phyloP scores from a whole-genome alignment of 441 rosid species.

The Aquilaria agallochum region DNA sequence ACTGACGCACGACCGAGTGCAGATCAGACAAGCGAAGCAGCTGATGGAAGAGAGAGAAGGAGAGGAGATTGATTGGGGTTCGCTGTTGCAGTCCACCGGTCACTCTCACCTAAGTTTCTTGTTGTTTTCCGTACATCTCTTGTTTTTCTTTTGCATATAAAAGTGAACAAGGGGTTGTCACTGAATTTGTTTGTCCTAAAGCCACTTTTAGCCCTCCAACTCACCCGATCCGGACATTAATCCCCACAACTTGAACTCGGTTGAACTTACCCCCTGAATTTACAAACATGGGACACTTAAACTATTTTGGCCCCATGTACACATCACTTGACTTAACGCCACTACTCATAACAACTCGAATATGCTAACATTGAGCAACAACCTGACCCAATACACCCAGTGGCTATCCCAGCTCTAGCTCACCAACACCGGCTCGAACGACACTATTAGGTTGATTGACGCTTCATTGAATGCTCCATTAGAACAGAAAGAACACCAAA shows the following conservation, averaged over 20 bases:
- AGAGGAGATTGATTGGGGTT: not conserved
- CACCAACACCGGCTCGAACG: conserved; percentile 84
- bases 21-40: not conserved
- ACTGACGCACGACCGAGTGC: not conserved
- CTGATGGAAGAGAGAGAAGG: not conserved
- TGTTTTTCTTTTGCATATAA: too few species aligned
- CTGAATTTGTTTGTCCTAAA: too few species aligned
- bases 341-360: conserved; percentile 73
- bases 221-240: too few species aligned
- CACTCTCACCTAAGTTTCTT: conserved; percentile 32
- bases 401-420: conserved; percentile 88
- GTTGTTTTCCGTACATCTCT: not conserved
- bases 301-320: too few species aligned
- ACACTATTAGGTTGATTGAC: conserved; percentile 89
- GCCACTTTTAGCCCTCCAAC: too few species aligned
- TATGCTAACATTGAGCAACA: conserved; percentile 69
- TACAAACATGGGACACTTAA: too few species aligned
- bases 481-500: not conserved
- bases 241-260: too few species aligned
- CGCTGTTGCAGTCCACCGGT: not conserved
- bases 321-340: conserved; percentile 23
- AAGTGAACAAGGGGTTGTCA: too few species aligned
- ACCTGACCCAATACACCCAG: conserved; percentile 93
- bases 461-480: conserved; percentile 87
- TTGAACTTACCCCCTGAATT: too few species aligned